Conservation (phyloP, 495 filamentous ascomycete genomes). For the Aspergillus coremiiformis region DNA sequence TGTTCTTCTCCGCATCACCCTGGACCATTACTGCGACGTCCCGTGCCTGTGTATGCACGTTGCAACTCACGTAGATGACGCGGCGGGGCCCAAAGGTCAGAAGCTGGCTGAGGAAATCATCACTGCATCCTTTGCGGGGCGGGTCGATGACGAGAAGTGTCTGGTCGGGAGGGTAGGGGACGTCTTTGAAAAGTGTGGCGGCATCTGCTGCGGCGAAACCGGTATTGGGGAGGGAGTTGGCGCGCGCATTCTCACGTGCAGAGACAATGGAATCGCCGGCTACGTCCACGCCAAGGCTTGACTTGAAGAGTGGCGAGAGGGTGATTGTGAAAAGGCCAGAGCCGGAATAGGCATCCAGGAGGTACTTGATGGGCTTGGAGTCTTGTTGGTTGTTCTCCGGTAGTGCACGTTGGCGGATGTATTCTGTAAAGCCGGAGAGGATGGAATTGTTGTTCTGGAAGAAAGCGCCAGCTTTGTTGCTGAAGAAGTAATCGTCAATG, state of each 20-base stretch:
- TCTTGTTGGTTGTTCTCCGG: slow-evolving; percentile 25
- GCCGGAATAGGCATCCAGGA: slow-evolving; percentile 96
- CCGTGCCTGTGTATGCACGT: slow-evolving; percentile 94
- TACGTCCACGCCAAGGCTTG: slow-evolving; percentile 64
- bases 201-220: slow-evolving; percentile 84
- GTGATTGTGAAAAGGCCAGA: slow-evolving; percentile 96
- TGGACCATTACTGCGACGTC: slow-evolving; percentile 80
- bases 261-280: slow-evolving; percentile 63
- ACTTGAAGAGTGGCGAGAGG: slow-evolving; percentile 70
- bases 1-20: slow-evolving; percentile 45
- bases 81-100: slow-evolving; percentile 64
- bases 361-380: slow-evolving; percentile 57
- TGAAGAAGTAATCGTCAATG: slow-evolving; percentile 75
- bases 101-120: slow-evolving; percentile 73
- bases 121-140: slow-evolving; percentile 89
- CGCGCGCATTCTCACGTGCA: slow-evolving; percentile 66
- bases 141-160: slow-evolving; percentile 91
- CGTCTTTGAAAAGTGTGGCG: slow-evolving; percentile 64
- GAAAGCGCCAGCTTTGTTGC: slow-evolving; percentile 85
- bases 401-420: slow-evolving; percentile 77
- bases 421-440: slow-evolving; percentile 79
- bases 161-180: slow-evolving; percentile 63
- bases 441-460: slow-evolving; percentile 99
- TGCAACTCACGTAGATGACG: slow-evolving; percentile 91
- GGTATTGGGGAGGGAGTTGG: slow-evolving; percentile 65